Base-by-base conservation (phyloP, 495 filamentous ascomycete species). In the Aspergillus coremiiformis region DNA sequence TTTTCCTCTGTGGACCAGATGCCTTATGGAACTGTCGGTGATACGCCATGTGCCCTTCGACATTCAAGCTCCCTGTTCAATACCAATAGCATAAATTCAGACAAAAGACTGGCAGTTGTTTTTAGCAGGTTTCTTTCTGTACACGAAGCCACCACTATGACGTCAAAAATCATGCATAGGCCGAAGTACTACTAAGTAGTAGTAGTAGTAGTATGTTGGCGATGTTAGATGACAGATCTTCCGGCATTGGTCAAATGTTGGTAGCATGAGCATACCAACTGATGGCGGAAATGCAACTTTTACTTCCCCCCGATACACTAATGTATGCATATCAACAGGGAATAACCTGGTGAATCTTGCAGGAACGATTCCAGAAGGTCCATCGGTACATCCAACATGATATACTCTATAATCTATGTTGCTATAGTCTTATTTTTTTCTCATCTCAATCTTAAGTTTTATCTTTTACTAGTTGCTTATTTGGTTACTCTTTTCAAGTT, bases 251-350 rank as follows among this genome's bases (percentile, higher is more conserved):
- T 8, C 23, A 19, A 23, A 23, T 26, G 26, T 47, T 43, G 29
- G 24, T 39, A 45, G 22, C 52, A 51, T 55, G 52, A 54, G 63
- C 58, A 60, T 58, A 54, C 51, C 53, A 53, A 29, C 55, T 47
- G 48, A 58, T 39, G 37, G 23, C 59, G 59, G 62, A 51, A 54
- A 44, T 69, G 66, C 60, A 63, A 14, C 54, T 45, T 42, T 8
- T 59, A 43, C 63, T 67, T 69, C 66, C 66, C 64, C 66, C 64
- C 66, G 64, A 60, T 53, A 44, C 62, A 60, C 66, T 67, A 66
- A 69, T 69, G 63, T 61, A 58, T 55, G 39, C 27, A 39, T 57
- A 52, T 49, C 43, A 59, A 53, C 52, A 58, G 56, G 62, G 55
- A 54, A 54, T 19, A 48, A 43, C 51, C 60, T 51, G 30, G 58